These are phyloP conservation scores for Beauveria pseudobassiana DNA, from an alignment of 2,329 filamentous ascomycete genomes.

Conservation along the genomic window DNA sequence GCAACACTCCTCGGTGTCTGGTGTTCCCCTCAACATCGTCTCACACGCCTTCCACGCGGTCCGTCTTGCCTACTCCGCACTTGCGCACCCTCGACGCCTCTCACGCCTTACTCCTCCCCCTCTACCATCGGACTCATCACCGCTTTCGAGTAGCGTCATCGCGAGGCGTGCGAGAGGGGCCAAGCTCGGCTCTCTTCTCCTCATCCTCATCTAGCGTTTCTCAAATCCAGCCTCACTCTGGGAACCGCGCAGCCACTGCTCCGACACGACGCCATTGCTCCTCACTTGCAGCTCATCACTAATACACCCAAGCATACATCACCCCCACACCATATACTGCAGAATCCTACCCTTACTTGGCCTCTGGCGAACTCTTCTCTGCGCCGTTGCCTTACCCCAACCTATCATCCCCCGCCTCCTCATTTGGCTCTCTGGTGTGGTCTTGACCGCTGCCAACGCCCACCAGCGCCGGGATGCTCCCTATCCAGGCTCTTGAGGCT, in stretches of 20 bases:
- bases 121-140: constrained; percentile 8
- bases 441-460: not conserved
- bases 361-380: not conserved
- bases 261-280: not conserved
- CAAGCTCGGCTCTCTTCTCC: constrained; percentile 1
- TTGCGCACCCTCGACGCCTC: constrained; percentile 5
- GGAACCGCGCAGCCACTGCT: not conserved
- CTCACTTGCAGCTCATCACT: constrained; percentile 8
- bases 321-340: constrained; percentile 5
- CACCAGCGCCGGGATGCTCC: constrained; percentile 37
- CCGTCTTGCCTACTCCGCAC: constrained; percentile 5
- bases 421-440: not conserved
- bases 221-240: not conserved
- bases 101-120: not conserved
- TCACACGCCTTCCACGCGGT: not conserved
- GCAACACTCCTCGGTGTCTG: not conserved
- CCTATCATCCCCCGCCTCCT: not conserved
- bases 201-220: constrained; percentile 11
- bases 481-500: constrained; percentile 45
- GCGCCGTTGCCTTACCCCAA: constrained; percentile 3
- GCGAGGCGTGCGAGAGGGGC: constrained; percentile 5
- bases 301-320: not conserved
- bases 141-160: constrained; percentile 5
- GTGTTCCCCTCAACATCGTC: not conserved
- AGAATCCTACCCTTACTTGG: not conserved